A percentile compares a stretch with the other conserved stretches of the same genome.
Evolutionary conservation across 1,284 basidiomycete species (phyloP).

Genomic region (Ganoderma sinense): DNA sequence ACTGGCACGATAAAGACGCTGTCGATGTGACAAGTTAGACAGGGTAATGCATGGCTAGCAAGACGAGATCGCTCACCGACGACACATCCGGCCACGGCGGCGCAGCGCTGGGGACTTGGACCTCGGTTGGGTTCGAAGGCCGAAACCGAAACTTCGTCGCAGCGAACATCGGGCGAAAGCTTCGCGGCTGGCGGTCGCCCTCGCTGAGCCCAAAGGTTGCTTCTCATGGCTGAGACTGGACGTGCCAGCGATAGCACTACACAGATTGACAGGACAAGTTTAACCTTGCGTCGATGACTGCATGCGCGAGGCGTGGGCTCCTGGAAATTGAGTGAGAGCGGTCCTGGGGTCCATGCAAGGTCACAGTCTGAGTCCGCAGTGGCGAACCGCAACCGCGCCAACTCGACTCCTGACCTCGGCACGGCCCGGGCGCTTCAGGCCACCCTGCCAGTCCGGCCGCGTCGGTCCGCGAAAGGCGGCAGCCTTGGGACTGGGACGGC

Average conservation of each 20-base stretch:
- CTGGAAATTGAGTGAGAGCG: not conserved
- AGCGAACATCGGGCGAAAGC: constrained; percentile 5
- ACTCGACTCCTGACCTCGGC: not conserved
- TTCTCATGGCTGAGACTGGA: not conserved
- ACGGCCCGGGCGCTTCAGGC: not conserved
- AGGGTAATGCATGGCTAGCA: not conserved
- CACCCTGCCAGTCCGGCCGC: not conserved
- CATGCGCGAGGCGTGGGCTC: not conserved
- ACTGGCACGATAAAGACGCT: constrained; percentile 1
- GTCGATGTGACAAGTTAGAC: not conserved
- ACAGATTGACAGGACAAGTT: constrained; percentile 27
- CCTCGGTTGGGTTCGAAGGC: not conserved
- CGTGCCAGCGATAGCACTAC: constrained; percentile 21
- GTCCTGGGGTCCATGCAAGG: not conserved
- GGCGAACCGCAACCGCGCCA: not conserved
- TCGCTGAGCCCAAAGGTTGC: constrained; percentile 4
- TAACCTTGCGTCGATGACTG: constrained; percentile 22
- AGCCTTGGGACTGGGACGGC: not conserved
- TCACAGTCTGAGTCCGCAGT: not conserved
- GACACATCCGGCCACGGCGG: not conserved
- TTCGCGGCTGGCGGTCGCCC: not conserved
- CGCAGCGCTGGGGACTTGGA: not conserved
- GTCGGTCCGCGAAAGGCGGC: constrained; percentile 1
- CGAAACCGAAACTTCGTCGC: not conserved
- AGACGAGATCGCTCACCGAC: not conserved